A percentile compares a stretch with the other conserved stretches of the same genome.
These are phyloP conservation scores for Coemansia sp. DNA, from an alignment of 192 early-diverging fungal species.

Conservation along the genomic window DNA sequence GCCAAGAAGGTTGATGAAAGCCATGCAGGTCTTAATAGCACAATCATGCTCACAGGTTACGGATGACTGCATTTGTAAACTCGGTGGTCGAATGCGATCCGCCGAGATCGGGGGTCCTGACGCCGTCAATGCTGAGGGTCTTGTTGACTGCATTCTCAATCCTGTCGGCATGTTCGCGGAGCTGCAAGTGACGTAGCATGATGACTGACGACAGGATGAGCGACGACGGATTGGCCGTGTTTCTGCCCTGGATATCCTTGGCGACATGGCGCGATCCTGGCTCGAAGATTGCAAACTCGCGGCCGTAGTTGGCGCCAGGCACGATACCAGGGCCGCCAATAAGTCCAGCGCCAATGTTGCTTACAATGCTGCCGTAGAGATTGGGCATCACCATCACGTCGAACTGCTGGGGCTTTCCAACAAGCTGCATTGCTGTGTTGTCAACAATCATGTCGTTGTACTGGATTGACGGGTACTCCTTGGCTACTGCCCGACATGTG, in stretches of 20 bases:
- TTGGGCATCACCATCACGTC: constrained; percentile 99
- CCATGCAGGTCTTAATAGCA: neutral
- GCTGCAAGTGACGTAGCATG: constrained; percentile 94
- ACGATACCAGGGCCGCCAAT: constrained; percentile 95
- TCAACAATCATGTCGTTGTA: constrained; percentile 99
- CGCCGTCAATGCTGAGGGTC: constrained; percentile 77
- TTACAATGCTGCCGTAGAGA: constrained; percentile 99
- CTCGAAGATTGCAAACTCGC: constrained; percentile 97
- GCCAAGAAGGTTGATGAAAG: neutral
- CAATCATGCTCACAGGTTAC: constrained; percentile 37
- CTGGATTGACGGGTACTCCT: constrained; percentile 90
- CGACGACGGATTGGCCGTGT: constrained; percentile 95
- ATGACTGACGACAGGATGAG: constrained; percentile 90
- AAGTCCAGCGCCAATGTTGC: constrained; percentile 96
- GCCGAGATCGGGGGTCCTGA: constrained; percentile 86
- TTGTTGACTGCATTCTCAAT: constrained; percentile 89
- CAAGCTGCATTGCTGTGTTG: constrained; percentile 99
- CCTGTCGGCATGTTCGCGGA: constrained; percentile 84
- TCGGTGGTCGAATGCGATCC: constrained; percentile 86
- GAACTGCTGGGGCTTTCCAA: constrained; percentile 95
- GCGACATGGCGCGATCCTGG: constrained; percentile 98
- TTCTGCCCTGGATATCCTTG: constrained; percentile 91
- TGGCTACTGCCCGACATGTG: constrained; percentile 92
- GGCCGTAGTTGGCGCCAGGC: constrained; percentile 97
- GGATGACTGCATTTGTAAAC: constrained; percentile 88